A percentile compares a stretch with the other conserved stretches of the same genome.
Evolutionary conservation across 1,139 yeast genomes (phyloP).

Genomic region (Yamadazyma triangularis): DNA sequence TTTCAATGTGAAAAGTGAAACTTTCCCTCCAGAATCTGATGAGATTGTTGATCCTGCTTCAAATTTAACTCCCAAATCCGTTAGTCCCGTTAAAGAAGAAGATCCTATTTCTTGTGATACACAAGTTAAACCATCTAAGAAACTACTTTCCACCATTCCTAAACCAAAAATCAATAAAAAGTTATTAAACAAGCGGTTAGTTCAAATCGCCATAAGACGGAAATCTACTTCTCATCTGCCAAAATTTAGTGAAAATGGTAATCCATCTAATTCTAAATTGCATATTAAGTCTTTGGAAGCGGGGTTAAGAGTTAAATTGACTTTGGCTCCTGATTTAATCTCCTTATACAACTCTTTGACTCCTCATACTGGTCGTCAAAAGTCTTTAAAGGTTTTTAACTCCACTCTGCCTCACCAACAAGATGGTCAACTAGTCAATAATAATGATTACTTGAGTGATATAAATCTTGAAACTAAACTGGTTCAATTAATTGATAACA

Average conservation of each 20-base stretch:
- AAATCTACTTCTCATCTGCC: constrained; percentile 14
- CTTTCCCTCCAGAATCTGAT: too few species aligned
- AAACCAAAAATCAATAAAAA: constrained; percentile 21
- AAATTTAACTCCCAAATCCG: background rate
- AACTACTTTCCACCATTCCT: constrained; percentile 12
- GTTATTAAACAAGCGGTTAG: constrained; percentile 22
- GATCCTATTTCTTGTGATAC: background rate
- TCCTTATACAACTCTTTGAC: constrained; percentile 42
- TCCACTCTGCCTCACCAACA: constrained; percentile 2
- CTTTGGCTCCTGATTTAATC: constrained; percentile 41
- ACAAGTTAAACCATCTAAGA: background rate
- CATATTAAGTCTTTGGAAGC: constrained; percentile 53
- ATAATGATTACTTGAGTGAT: constrained; percentile 12
- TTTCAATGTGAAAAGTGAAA: too few species aligned
- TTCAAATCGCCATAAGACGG: constrained; percentile 38
- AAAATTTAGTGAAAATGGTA: constrained; percentile 1
- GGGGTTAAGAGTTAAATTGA: constrained; percentile 46
- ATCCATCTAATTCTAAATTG: constrained; percentile 22
- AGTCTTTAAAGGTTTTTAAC: constrained; percentile 7
- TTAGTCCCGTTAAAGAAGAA: background rate
- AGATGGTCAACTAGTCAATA: constrained; percentile 3
- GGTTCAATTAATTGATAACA: constrained; percentile 33
- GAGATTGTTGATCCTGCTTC: background rate
- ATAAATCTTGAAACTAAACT: constrained; percentile 15
- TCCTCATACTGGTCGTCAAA: constrained; percentile 21